Percentiles rank a stretch among this genome's conserved stretches.
Evolutionary conservation across 1,139 yeast genomes (phyloP).

Genomic region (Candida tetrigidarum): DNA sequence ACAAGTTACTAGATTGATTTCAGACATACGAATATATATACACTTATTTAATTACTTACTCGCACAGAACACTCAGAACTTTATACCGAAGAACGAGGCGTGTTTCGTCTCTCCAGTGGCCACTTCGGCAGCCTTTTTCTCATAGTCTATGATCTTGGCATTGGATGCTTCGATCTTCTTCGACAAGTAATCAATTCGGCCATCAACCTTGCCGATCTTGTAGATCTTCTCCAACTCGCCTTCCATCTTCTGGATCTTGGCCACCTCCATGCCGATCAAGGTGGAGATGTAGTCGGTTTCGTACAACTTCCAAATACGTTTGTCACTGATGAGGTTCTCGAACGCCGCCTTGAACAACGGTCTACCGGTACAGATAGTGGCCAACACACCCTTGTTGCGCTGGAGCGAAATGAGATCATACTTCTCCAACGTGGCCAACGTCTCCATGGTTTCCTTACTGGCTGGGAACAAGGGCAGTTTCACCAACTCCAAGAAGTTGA

Average conservation of each 20-base stretch:
- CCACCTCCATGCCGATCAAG: no score
- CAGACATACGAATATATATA: constrained; percentile 14
- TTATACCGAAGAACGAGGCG: constrained; percentile 15
- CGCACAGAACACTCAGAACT: neutral
- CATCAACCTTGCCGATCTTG: constrained; percentile 49
- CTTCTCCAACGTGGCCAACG: no score
- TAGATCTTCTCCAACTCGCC: constrained; percentile 65
- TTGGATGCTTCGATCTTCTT: constrained; percentile 65
- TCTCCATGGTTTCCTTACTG: no score
- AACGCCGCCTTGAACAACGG: no score
- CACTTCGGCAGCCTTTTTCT: constrained; percentile 22
- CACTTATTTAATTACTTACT: neutral
- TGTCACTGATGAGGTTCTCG: no score
- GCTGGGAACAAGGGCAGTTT: no score
- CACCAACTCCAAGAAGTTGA: no score
- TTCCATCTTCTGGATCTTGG: constrained; percentile 65
- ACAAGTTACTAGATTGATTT: constrained; percentile 22
- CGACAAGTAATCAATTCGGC: constrained; percentile 67
- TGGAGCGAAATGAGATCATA: no score
- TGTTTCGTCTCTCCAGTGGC: constrained; percentile 9
- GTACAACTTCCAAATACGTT: no score
- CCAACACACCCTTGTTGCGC: no score
- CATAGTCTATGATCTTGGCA: constrained; percentile 48
- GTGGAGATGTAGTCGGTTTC: no score
- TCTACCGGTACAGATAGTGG: no score